phyloP scores from a whole-genome alignment of 805 yeast species.

The Myxozyma melibiosi region DNA sequence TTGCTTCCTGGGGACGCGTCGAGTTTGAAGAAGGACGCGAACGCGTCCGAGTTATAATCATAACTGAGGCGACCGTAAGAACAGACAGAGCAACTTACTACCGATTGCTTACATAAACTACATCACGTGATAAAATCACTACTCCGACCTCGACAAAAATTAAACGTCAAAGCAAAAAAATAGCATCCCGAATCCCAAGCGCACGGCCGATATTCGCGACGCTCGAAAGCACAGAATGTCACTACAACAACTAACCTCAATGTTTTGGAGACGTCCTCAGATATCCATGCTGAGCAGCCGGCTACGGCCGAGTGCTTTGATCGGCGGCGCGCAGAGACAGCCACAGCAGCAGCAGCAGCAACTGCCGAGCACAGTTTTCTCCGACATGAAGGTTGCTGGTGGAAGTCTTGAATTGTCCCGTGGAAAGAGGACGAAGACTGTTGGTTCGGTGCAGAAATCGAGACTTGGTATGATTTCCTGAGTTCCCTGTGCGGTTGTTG shows the following conservation, averaged over 20 bases:
- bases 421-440: constrained; percentile 54
- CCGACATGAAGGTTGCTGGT: not conserved
- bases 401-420: constrained; percentile 43
- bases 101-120: no score
- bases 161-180: no score
- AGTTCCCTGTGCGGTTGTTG: not conserved
- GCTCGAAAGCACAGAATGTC: not conserved
- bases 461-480: constrained; percentile 14
- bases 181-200: no score
- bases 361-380: not conserved
- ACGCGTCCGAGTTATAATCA: no score
- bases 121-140: no score
- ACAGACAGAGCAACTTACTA: no score
- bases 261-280: constrained; percentile 1
- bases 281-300: not conserved
- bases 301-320: not conserved
- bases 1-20: no score
- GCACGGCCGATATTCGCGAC: not conserved
- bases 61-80: no score
- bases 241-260: not conserved
- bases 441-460: constrained; percentile 41
- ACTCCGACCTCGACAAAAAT: no score
- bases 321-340: not conserved
- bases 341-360: not conserved
- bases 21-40: no score